phyloP scores from a whole-genome alignment of 176 grass and related monocot genomes.

The Hyparrhenia diplandra region DNA sequence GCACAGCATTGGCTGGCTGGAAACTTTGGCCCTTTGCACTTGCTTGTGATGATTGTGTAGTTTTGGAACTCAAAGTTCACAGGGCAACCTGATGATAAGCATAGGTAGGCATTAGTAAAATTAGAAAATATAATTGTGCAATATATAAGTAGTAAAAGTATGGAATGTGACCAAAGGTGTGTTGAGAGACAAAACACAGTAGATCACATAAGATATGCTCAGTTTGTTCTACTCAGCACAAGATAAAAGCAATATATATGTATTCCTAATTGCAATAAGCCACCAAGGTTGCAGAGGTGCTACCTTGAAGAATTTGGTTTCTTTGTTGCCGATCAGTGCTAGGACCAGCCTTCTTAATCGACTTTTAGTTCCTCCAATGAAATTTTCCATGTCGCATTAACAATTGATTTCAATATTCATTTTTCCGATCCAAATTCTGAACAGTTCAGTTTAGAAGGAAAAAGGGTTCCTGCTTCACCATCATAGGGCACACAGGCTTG shows the following conservation, averaged over 20 bases:
- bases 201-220: not conserved
- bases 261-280: not conserved
- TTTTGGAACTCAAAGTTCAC: conserved; percentile 63
- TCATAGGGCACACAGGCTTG: not conserved
- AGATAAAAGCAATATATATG: not conserved
- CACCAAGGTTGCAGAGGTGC: not conserved
- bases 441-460: not conserved
- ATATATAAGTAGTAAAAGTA: conserved; percentile 14
- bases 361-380: not conserved
- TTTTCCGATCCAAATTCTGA: not conserved
- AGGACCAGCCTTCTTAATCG: not conserved
- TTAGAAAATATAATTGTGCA: not conserved
- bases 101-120: not conserved
- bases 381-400: not conserved
- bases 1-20: conserved; percentile 40
- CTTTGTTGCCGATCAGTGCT: not conserved
- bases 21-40: conserved; percentile 74
- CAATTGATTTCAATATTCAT: not conserved
- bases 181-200: not conserved
- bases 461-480: not conserved
- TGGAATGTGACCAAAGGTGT: not conserved
- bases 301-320: not conserved
- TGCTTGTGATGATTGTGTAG: conserved; percentile 69
- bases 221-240: not conserved
- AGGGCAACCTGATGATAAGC: conserved; percentile 48